These are phyloP conservation scores for Ceratocystis smalleyi DNA, from an alignment of 2,329 filamentous ascomycete species.

Conservation along the genomic window DNA sequence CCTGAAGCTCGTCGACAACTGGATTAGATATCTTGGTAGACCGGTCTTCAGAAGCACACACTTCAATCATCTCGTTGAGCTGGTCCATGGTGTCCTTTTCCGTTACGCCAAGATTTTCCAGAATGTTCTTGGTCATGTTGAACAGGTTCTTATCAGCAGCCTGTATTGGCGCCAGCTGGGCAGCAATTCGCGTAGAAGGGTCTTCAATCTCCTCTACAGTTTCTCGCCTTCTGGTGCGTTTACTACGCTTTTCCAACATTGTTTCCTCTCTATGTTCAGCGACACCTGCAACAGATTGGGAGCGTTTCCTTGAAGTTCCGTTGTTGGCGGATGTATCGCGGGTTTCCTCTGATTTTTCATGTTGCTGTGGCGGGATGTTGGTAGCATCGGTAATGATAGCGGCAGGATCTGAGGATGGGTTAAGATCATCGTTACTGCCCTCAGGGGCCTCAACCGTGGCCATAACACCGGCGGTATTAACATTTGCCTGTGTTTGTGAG, in stretches of 20 bases:
- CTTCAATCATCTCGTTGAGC: conserved; percentile 37
- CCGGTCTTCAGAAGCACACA: conserved; percentile 36
- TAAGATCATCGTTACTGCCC: neutral
- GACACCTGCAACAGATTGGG: conserved; percentile 45
- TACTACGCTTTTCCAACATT: conserved; percentile 45
- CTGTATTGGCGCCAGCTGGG: conserved; percentile 41
- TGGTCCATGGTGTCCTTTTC: conserved; percentile 32
- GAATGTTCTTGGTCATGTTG: conserved; percentile 37
- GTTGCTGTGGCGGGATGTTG: neutral
- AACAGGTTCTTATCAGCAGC: conserved; percentile 42
- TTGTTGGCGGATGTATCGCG: neutral
- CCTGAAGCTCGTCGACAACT: conserved; percentile 35
- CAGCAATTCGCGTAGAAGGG: conserved; percentile 35
- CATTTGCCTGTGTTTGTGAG: neutral
- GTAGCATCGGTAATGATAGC: neutral
- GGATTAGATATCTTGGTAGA: conserved; percentile 32
- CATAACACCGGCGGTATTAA: neutral
- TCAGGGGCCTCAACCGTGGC: neutral
- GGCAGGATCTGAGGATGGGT: neutral
- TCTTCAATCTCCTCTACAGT: conserved; percentile 40
- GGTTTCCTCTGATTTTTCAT: neutral
- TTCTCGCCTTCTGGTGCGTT: conserved; percentile 47
- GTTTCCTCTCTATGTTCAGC: conserved; percentile 44
- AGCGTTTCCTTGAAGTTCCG: conserved; percentile 35
- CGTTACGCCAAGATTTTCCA: conserved; percentile 39